Evolutionary conservation across 1,284 basidiomycete species (phyloP), one percentile per base, ranked within the genome.

Genomic region (Kalmanozyma brasiliensis): DNA sequence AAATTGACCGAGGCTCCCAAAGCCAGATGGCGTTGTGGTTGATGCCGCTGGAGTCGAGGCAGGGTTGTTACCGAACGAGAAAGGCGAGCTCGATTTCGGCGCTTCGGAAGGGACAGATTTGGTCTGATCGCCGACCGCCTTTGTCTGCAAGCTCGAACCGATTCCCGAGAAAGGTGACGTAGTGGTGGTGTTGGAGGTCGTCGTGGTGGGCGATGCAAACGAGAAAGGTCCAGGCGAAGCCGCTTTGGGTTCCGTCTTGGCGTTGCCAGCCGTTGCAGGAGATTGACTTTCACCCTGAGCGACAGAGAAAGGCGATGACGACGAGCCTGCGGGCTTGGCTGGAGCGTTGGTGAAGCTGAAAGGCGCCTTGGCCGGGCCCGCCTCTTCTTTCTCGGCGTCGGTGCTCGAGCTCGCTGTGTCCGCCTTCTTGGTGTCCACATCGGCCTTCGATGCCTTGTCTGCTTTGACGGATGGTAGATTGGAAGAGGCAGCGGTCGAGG

Each of bases 301-400:
- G 48, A 56, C 51, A 16, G 52, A 56, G 44, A 57, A 56, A 6
- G 46, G 4, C 26, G 43, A n/a, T n/a, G n/a, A 29, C 9, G 58
- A 29, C 8, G 55, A 52, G 13, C 37, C 24, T 14, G 46, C 14
- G 26, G 56, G 40, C 17, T 46, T 55, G 3, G 51, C 23, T 10
- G 48, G 14, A 46, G 52, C 53, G 20, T 47, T 48, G 4, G 57
- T 43, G 40, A 65, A 65, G 51, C 52, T 59, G 56, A 55, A 65
- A 2, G 52, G 17, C 1, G 62, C 35, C 48, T 59, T 59, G 14
- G 42, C 22, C 2, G 38, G 33, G 20, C 42, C 44, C 14, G 26
- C 26, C 5, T 20, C 13, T 26, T 38, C 30, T n/a, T 38, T 23
- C 29, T 42, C 37, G 3, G 13, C 37, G 16, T 40, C 35, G 20